Evolutionary conservation across 345 rosid species (phyloP).

Genomic region (sweet orange (Citrus sinensis)): DNA sequence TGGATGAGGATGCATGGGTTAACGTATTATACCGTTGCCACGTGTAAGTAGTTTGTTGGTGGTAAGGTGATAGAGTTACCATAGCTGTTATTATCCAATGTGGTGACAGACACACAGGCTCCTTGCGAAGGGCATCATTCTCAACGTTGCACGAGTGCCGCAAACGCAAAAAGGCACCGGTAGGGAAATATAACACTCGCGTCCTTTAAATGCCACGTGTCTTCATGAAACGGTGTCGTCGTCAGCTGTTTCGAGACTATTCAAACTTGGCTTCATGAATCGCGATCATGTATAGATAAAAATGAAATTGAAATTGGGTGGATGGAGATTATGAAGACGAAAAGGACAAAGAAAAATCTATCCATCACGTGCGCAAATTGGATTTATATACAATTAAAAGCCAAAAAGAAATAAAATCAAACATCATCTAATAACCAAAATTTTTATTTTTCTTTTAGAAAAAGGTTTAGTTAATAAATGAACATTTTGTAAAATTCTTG

Average conservation of each 20-base stretch:
- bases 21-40: background rate
- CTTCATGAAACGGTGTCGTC: background rate
- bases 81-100: slow-evolving; percentile 7
- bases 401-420: background rate
- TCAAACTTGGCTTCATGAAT: background rate
- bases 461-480: too few relatives aligned
- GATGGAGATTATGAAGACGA: too few relatives aligned
- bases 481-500: background rate
- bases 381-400: background rate
- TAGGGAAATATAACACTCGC: background rate
- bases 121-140: background rate
- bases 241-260: background rate
- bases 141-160: background rate
- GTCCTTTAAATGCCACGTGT: background rate
- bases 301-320: too few relatives aligned
- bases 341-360: too few relatives aligned
- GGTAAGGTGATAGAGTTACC: background rate
- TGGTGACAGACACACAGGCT: slow-evolving; percentile 11
- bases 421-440: background rate
- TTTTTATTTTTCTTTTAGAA: too few relatives aligned
- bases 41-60: slow-evolving; percentile 1
- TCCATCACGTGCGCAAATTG: background rate
- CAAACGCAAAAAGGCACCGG: background rate
- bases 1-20: background rate
- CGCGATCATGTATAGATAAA: background rate